Evolutionary conservation across 1,139 yeast genomes (phyloP).

Genomic region (Yamadazyma siamensis): DNA sequence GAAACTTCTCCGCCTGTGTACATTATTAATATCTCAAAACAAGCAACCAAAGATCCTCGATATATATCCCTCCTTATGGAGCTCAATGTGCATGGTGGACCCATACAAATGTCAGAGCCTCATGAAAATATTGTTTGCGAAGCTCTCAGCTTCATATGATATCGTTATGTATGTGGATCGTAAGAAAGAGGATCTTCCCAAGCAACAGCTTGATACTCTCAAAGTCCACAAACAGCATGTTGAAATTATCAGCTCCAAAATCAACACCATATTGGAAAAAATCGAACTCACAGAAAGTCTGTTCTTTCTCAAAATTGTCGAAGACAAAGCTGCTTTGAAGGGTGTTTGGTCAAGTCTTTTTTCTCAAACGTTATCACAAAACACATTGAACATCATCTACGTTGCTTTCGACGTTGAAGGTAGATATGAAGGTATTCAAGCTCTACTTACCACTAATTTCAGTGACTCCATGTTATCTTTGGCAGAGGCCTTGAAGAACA

Average conservation of each 20-base stretch:
- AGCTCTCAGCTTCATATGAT: too few species aligned
- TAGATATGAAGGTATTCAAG: slow-evolving; percentile 67
- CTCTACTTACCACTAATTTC: slow-evolving; percentile 44
- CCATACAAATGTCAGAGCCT: too few species aligned
- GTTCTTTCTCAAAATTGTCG: slow-evolving; percentile 33
- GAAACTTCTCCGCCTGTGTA: slow-evolving; percentile 50
- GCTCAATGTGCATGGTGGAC: slow-evolving; percentile 30
- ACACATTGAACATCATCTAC: slow-evolving; percentile 68
- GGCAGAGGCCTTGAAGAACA: slow-evolving; percentile 35
- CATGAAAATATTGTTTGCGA: too few species aligned
- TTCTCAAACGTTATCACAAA: slow-evolving; percentile 58
- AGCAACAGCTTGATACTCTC: slow-evolving; percentile 21
- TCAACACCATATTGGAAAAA: slow-evolving; percentile 30
- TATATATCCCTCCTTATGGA: slow-evolving; percentile 49
- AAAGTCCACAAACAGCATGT: slow-evolving; percentile 34
- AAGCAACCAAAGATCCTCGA: slow-evolving; percentile 41
- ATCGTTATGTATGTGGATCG: too few species aligned
- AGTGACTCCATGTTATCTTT: slow-evolving; percentile 47
- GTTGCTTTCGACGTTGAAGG: slow-evolving; percentile 66
- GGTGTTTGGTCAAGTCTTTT: slow-evolving; percentile 73
- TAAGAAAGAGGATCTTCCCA: too few species aligned
- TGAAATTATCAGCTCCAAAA: slow-evolving; percentile 17
- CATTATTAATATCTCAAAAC: slow-evolving; percentile 38
- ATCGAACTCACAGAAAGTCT: slow-evolving; percentile 40
- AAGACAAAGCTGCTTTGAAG: slow-evolving; percentile 24